phyloP scores from a whole-genome alignment of 2,329 filamentous ascomycete genomes.

The Alternaria sp. region DNA sequence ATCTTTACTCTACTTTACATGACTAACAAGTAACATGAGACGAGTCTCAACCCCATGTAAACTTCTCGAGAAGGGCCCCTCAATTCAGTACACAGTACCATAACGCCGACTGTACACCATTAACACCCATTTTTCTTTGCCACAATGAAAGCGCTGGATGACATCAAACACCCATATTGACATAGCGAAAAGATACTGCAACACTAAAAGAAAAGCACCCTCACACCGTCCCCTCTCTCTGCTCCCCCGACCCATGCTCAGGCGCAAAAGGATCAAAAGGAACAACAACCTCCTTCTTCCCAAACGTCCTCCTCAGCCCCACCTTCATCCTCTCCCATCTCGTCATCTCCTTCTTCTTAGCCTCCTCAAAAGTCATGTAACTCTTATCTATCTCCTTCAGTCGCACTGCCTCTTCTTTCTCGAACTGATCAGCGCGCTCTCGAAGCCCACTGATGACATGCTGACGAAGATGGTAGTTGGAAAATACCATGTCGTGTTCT shows the following conservation, averaged over 20 bases:
- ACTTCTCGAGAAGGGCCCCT: no score
- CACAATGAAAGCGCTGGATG: no score
- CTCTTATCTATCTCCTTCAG: conserved; percentile 2
- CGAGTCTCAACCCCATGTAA: no score
- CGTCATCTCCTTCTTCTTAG: conserved; percentile 3
- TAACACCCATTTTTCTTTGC: no score
- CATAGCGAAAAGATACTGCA: no score
- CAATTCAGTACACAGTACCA: no score
- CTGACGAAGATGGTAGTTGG: background rate
- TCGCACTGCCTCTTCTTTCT: conserved; percentile 13
- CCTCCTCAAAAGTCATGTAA: background rate
- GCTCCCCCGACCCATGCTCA: background rate
- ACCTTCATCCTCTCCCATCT: conserved; percentile 6
- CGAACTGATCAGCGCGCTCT: conserved; percentile 5
- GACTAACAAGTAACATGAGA: no score
- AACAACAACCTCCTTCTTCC: conserved; percentile 3
- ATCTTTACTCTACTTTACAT: no score
- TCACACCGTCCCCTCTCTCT: background rate
- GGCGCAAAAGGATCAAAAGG: conserved; percentile 18
- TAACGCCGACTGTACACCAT: no score
- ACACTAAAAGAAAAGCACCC: no score
- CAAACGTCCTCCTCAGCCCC: background rate
- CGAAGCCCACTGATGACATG: background rate
- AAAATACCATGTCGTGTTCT: conserved; percentile 5
- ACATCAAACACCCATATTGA: no score